Evolutionary conservation across 148 eudicot genomes (phyloP).

Genomic region (Vaccinium macrocarpon): DNA sequence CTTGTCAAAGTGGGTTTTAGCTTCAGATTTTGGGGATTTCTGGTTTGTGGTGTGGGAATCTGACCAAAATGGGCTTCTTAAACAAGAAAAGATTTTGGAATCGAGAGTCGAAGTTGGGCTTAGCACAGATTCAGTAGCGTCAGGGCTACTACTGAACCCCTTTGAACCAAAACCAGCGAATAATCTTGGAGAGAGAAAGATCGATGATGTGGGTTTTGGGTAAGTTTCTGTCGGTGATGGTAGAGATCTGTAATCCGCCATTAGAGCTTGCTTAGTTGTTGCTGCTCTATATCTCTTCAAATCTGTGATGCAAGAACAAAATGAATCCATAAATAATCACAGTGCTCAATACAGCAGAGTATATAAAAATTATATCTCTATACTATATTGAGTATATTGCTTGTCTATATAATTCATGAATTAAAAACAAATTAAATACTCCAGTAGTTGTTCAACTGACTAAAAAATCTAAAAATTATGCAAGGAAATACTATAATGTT

Average conservation of each 20-base stretch:
- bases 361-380: neutral
- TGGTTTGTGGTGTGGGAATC: constrained; percentile 12
- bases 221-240: constrained; percentile 27
- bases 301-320: neutral
- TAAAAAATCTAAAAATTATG: no score
- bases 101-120: constrained; percentile 71
- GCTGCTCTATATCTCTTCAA: constrained; percentile 16
- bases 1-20: constrained; percentile 18
- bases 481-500: no score
- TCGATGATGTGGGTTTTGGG: constrained; percentile 28
- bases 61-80: constrained; percentile 39
- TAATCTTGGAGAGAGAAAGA: constrained; percentile 34
- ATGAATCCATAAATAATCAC: neutral
- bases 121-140: constrained; percentile 30
- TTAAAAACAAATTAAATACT: no score
- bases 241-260: constrained; percentile 39
- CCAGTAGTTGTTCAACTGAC: no score
- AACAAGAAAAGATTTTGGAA: constrained; percentile 30
- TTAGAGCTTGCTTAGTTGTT: constrained; percentile 31
- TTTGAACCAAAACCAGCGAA: constrained; percentile 43
- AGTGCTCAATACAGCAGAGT: no score
- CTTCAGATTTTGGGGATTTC: constrained; percentile 34
- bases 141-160: constrained; percentile 7
- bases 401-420: no score
- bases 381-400: no score